Evolutionary conservation across 1,139 yeast genomes (phyloP).

Genomic region (Diutina scorzettiae): DNA sequence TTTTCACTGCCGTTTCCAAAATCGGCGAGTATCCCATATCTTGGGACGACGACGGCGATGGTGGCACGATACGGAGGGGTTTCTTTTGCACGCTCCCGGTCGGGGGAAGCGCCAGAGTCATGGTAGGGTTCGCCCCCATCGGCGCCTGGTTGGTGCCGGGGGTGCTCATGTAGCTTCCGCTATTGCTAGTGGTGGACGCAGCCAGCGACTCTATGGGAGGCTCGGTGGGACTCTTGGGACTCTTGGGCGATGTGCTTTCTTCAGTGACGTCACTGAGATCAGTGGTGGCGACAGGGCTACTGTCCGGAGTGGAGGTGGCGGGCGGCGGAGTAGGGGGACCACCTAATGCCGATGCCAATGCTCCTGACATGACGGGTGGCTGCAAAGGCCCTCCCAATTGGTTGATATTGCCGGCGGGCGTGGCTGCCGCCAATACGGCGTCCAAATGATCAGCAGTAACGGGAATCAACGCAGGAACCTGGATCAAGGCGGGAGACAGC

Average conservation of each 20-base stretch:
- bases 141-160: neutral
- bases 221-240: neutral
- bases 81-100: neutral
- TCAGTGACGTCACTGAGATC: constrained; percentile 2
- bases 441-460: constrained; percentile 1
- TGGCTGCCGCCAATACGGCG: neutral
- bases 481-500: neutral
- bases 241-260: neutral
- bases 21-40: neutral
- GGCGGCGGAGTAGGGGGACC: neutral
- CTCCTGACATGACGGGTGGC: too few relatives aligned
- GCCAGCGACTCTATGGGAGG: neutral
- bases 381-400: too few relatives aligned
- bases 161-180: neutral
- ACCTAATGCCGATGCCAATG: neutral
- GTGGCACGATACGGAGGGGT: neutral
- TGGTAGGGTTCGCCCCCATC: neutral
- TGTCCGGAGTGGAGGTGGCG: neutral
- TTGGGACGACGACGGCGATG: neutral
- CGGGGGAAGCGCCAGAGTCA: neutral
- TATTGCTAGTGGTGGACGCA: neutral
- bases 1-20: constrained; percentile 2
- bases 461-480: neutral
- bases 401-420: neutral
- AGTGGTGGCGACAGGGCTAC: neutral